Conservation (phyloP, 371 early-diverging fungal genomes). For the Mortierella sp. region DNA sequence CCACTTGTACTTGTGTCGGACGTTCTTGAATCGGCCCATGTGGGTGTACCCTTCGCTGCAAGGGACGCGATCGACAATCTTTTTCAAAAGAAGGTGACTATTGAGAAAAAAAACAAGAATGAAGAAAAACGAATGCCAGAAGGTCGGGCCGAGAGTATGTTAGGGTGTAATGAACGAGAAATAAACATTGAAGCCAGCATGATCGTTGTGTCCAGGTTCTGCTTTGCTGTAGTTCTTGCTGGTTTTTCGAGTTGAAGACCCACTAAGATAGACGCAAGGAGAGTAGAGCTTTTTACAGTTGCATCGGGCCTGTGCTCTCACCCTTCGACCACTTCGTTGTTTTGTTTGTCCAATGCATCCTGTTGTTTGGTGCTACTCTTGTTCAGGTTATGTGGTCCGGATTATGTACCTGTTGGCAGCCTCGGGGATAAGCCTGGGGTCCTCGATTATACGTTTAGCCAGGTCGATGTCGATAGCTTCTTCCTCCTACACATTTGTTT, state of each 20-base stretch:
- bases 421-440: constrained; percentile 37
- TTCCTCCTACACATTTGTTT: constrained; percentile 26
- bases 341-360: not conserved
- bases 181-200: not conserved
- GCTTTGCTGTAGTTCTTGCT: not conserved
- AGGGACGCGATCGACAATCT: constrained; percentile 46
- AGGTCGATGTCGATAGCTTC: constrained; percentile 26
- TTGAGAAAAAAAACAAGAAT: not conserved
- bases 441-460: constrained; percentile 34
- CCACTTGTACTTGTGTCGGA: constrained; percentile 50
- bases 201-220: not conserved
- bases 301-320: not conserved
- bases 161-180: not conserved
- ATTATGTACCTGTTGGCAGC: constrained; percentile 31
- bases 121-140: not conserved
- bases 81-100: constrained; percentile 45
- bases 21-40: constrained; percentile 52
- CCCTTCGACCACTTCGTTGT: not conserved
- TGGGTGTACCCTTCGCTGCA: constrained; percentile 43
- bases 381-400: too few relatives aligned
- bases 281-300: not conserved
- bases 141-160: not conserved
- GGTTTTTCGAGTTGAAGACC: not conserved
- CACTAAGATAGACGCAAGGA: not conserved
- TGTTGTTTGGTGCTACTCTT: too few relatives aligned